These are phyloP conservation scores for Triglochin maritima DNA, from an alignment of 106 monocot genomes.

Conservation along the genomic window DNA sequence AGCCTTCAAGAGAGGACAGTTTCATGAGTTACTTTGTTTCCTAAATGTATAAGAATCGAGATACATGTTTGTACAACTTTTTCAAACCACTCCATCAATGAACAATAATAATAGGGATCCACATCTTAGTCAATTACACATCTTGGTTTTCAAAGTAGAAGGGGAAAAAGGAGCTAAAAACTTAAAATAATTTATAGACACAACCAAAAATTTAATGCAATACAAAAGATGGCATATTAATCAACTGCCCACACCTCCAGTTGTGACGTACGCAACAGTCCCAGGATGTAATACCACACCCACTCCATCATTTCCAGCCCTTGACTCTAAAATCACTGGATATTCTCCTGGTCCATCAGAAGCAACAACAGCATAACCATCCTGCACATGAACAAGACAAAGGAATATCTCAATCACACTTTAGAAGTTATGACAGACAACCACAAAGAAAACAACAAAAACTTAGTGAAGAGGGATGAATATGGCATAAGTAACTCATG, in stretches of 20 bases:
- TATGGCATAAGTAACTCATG: too few relatives aligned
- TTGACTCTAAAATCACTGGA: slow-evolving; percentile 71
- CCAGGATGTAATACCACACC: slow-evolving; percentile 50
- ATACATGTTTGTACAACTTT: too few relatives aligned
- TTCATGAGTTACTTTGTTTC: too few relatives aligned
- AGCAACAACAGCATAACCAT: slow-evolving; percentile 92
- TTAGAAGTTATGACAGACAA: background rate
- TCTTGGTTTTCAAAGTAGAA: too few relatives aligned
- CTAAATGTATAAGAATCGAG: too few relatives aligned
- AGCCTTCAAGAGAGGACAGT: too few relatives aligned
- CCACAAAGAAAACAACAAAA: background rate
- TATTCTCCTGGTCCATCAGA: slow-evolving; percentile 93
- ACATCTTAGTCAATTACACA: too few relatives aligned
- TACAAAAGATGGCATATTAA: background rate
- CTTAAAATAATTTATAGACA: background rate
- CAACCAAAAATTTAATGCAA: background rate
- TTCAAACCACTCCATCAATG: too few relatives aligned
- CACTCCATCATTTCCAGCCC: slow-evolving; percentile 79
- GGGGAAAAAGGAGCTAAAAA: too few relatives aligned
- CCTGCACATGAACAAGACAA: slow-evolving; percentile 31
- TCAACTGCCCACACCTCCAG: slow-evolving; percentile 51
- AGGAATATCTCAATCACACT: background rate
- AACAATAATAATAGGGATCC: too few relatives aligned
- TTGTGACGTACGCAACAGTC: slow-evolving; percentile 90
- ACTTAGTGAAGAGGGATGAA: too few relatives aligned